Percentiles rank a stretch among this genome's conserved stretches.
These are phyloP conservation scores for Zelonia costaricensis DNA, from an alignment of 208 protist species.

Conservation along the genomic window DNA sequence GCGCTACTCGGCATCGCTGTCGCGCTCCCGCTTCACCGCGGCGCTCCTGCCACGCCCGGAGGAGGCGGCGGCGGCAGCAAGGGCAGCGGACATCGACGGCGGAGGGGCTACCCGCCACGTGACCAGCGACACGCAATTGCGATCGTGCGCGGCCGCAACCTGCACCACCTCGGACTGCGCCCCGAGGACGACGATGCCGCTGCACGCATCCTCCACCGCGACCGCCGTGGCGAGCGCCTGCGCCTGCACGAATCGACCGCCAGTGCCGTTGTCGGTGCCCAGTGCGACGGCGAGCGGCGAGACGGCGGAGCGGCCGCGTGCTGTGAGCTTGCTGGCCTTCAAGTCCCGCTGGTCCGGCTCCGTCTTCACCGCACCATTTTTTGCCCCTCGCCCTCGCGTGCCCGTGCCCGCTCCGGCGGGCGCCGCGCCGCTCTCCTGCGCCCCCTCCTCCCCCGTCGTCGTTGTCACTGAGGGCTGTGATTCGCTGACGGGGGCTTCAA, in stretches of 20 bases:
- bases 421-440: background rate
- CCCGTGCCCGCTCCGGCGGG: background rate
- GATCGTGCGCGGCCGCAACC: slow-evolving; percentile 42
- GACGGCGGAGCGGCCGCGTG: background rate
- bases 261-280: background rate
- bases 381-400: no score
- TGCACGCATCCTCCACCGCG: slow-evolving; percentile 32
- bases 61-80: no score
- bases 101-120: slow-evolving; percentile 34
- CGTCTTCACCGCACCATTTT: background rate
- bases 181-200: slow-evolving; percentile 32
- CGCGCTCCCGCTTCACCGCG: no score
- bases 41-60: no score
- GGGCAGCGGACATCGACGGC: background rate
- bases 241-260: background rate
- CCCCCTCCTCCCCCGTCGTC: background rate
- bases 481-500: background rate
- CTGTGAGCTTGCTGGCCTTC: background rate
- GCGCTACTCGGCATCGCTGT: no score
- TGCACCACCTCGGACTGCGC: slow-evolving; percentile 29
- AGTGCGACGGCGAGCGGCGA: background rate
- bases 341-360: no score
- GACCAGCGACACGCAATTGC: slow-evolving; percentile 42
- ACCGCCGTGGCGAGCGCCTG: slow-evolving; percentile 12
- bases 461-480: background rate